Base-by-base conservation (phyloP, 345 rosid species). In the Litchi chinensis region DNA sequence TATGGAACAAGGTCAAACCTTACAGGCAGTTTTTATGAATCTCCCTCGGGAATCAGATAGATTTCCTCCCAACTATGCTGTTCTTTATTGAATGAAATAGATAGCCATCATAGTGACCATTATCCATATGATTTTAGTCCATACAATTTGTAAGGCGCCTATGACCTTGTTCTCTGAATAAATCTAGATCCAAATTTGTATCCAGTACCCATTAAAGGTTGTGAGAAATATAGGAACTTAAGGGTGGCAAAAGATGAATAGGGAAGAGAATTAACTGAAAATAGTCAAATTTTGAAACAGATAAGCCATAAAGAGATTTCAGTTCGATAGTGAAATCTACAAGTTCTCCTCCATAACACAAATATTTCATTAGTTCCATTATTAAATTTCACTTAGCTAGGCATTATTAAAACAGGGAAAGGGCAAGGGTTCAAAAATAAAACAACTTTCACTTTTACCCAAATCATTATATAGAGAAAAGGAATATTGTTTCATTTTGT, bases 391-490 rank as follows among this genome's bases (percentile, higher is more conserved):
- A 59, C 21, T 68, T 59, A 40, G 56, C 68, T 7, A 24, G 54
- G 16, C 15, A 44, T 18, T 62, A 26, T 6, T 74, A 8, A 62
- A 13, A 43, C 16, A 21, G 41, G 28, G 44, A 8, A 32, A 19
- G 32, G 11, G 32, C 10, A 13, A 46, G 19, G n/a, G 28, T 54
- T 24, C 19, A 50, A 65, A 52, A 39, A 37, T 16, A 19, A 32
- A 63, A 22, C 39, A 21, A 39, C 18, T 21, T 37, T 50, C 22
- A 11, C 24, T 16, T n/a, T 54, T 67, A 37, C 39, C 72, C 77
- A 77, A 70, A 83, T 82, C 48, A 71, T 3, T 57, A 26, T 37
- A 19, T 39, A 37, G 21, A 68, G 41, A 78, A 73, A 43, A 81
- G 1, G 52, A 37, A 77, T 72, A 75, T 68, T 43, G 60, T 65